A percentile compares a stretch with the other conserved stretches of the same genome.
These are phyloP conservation scores for Daldinia decipiens DNA, from an alignment of 495 filamentous ascomycete genomes.

Conservation along the genomic window DNA sequence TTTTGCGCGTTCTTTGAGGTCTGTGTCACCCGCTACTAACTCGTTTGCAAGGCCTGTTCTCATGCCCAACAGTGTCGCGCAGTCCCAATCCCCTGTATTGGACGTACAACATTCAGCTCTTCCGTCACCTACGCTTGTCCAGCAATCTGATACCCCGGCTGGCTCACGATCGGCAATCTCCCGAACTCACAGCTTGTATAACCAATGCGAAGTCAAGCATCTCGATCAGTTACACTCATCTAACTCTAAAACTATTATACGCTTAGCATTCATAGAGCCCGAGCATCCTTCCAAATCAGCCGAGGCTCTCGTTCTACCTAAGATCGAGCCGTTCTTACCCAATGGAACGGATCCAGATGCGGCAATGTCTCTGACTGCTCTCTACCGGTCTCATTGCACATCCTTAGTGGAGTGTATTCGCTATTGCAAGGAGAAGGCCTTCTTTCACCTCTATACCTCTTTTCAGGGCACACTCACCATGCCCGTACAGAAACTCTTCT, in stretches of 20 bases:
- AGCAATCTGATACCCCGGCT: constrained; percentile 43
- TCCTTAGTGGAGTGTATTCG: constrained; percentile 94
- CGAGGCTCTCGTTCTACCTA: constrained; percentile 78
- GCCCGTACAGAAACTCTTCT: constrained; percentile 94
- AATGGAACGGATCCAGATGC: constrained; percentile 80
- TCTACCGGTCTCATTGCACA: constrained; percentile 94
- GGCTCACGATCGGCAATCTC: neutral
- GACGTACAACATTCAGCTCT: constrained; percentile 71
- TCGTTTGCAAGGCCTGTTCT: constrained; percentile 31
- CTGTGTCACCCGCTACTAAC: constrained; percentile 22
- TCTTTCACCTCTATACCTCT: constrained; percentile 93
- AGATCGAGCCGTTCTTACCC: constrained; percentile 80
- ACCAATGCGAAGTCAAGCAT: constrained; percentile 58
- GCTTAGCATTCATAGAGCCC: constrained; percentile 70
- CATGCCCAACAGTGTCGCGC: constrained; percentile 39
- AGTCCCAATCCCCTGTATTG: constrained; percentile 38
- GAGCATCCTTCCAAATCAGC: constrained; percentile 64
- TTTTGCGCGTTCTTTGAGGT: constrained; percentile 58
- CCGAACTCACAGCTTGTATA: constrained; percentile 60
- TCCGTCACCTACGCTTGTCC: constrained; percentile 66
- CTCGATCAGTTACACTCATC: constrained; percentile 59
- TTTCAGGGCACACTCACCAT: constrained; percentile 96
- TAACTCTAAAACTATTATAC: constrained; percentile 68
- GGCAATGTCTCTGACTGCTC: constrained; percentile 79
- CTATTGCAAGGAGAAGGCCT: constrained; percentile 92